Evolutionary conservation across 2,329 filamentous ascomycete species (phyloP), one percentile per base, ranked within the genome.

Genomic region (Phialophora tarda): DNA sequence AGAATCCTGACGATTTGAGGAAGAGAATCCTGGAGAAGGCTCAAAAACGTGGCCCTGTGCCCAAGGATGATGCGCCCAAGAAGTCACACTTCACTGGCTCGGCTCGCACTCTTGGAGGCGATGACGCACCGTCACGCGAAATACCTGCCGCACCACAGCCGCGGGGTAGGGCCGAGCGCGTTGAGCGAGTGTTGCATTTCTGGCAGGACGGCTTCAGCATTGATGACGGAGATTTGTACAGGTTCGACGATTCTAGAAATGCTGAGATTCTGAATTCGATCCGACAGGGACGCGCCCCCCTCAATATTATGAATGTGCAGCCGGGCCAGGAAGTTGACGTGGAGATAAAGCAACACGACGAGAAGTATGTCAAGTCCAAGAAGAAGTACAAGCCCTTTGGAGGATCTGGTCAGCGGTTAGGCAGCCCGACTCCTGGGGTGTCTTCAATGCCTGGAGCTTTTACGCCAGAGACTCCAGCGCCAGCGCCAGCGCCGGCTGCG

Each of bases 131-230:
- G 17, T 88, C 85, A 66, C 80, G 81, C 63, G 78, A 85, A 14
- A 82, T 89, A 61, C 81, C 83, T 58, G 82, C 85, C 71, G 82
- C 85, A 17, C 78, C 74, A 26, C 78, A 79, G 14, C 77, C 79
- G 61, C 72, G 75, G 21, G 63, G 59, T 12, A 74, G 79, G 28
- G 76, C 81, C n/a, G 78, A 81, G 65, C 83, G 84, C 28, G 85
- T 87, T 26, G 82, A 82, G 47, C 82, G 87, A 63, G 85, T 82
- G 26, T 82, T 89, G 50, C 86, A 89, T 72, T 84, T 89, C 70
- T 89, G 87, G 87, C 79, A 82, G 5, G 85, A 89, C 74, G 87
- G 87, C 24, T 89, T 89, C 73, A 88, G 86, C 2, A 85, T 89
- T 44, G 87, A 89, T 71, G 87, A 89, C 67, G 87, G 87, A 4